phyloP scores from a whole-genome alignment of 2,329 filamentous ascomycete species.

The Ophiosphaerella narmari region DNA sequence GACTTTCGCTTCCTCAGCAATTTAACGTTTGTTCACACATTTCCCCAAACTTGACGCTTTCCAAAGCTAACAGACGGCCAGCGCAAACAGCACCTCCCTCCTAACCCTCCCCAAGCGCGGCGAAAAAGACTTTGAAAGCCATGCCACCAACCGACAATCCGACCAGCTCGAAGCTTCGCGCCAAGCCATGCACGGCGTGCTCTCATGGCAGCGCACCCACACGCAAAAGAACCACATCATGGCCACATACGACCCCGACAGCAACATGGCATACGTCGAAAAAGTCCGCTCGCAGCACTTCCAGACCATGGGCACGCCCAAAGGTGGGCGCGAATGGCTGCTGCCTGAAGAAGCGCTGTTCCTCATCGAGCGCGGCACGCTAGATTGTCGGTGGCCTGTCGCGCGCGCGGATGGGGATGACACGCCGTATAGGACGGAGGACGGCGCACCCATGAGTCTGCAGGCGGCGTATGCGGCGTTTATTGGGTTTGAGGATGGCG shows the following conservation, averaged over 20 bases:
- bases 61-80: constrained; percentile 7
- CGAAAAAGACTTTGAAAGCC: constrained; percentile 96
- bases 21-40: constrained; percentile 53
- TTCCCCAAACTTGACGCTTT: background rate
- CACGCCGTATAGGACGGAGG: constrained; percentile 51
- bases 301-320: constrained; percentile 71
- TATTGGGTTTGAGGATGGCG: constrained; percentile 68
- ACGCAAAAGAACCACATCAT: constrained; percentile 67
- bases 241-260: constrained; percentile 74
- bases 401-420: constrained; percentile 37
- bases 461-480: constrained; percentile 89
- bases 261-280: constrained; percentile 65
- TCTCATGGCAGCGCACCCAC: constrained; percentile 77
- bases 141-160: constrained; percentile 82
- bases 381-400: constrained; percentile 84
- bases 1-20: constrained; percentile 78
- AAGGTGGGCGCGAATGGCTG: constrained; percentile 69
- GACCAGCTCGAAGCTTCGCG: constrained; percentile 79
- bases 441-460: constrained; percentile 79
- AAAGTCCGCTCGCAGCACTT: constrained; percentile 74
- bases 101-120: constrained; percentile 80
- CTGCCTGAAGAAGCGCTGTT: constrained; percentile 91
- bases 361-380: constrained; percentile 80
- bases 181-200: constrained; percentile 84
- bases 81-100: constrained; percentile 27